Evolutionary conservation across 164 flowering plant genomes (phyloP), one percentile per base, ranked within the genome.

Genomic region (Brasenia schreberi): DNA sequence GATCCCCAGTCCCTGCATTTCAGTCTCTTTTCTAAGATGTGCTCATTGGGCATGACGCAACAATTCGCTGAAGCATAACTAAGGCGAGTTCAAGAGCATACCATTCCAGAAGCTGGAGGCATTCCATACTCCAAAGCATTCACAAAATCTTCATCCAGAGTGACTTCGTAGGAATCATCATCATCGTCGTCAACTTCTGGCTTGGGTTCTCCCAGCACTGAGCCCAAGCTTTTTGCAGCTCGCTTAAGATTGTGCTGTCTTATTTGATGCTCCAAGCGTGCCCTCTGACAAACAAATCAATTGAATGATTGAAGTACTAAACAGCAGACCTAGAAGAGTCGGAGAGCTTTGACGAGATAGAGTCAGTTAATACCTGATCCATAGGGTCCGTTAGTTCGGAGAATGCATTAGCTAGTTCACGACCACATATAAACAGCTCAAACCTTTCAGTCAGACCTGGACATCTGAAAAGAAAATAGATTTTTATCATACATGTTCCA

Each of bases 81-180:
- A 49, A 49, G 39, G 56, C 56, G 16, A 49, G 7, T 14, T 49
- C 56, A 49, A 39, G 43, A 68, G 1, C 81, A 70, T 82, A 94
- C 98, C 98, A 94, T 85, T 79, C 98, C 98, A n/a, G 97, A 87
- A 73, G 98, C 98, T 11, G 98, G 97, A 68, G 97, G 98, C 97
- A 94, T 94, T 76, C 98, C 98, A 71, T 90, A 94, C 68, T 94
- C 98, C 74, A 94, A 69, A 67, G 96, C 97, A 62, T 88, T 89
- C 56, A 90, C 68, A 67, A 94, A 94, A 72, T 94, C 98, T 60
- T 94, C 91, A 73, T 94, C 98, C 67, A 94, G 81, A 63, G 87
- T 82, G 72, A 90, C 96, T 74, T 90, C 95, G 74, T 90, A 90
- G 3, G 87, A 79, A 23, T 77, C 75, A 67, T 90, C 92, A 59